phyloP scores from a whole-genome alignment of 768 basidiomycete species.

The Serendipita sp. region DNA sequence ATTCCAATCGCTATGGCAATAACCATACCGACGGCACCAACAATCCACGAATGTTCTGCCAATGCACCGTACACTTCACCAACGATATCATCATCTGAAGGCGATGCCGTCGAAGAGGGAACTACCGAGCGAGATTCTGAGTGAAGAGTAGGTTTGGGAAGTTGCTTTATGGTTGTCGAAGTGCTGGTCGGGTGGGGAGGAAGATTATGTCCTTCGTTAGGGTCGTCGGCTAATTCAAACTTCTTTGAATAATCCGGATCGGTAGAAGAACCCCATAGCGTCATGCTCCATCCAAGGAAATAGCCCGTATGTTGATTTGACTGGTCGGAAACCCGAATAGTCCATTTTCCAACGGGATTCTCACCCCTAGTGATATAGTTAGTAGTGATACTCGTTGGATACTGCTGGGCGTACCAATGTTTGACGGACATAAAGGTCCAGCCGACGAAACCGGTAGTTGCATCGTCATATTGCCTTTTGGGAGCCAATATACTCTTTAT shows the following conservation, averaged over 20 bases:
- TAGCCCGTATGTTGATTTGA: constrained; percentile 33
- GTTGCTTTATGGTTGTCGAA: constrained; percentile 35
- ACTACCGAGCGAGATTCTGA: constrained; percentile 49
- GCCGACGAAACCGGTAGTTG: constrained; percentile 59
- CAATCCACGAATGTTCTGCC: constrained; percentile 75
- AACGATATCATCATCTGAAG: constrained; percentile 75
- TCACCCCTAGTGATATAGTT: constrained; percentile 61
- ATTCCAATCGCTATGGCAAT: constrained; percentile 52
- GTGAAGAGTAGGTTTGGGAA: constrained; percentile 71
- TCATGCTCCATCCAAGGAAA: constrained; percentile 85
- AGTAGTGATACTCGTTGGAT: constrained; percentile 35
- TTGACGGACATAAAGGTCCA: constrained; percentile 99
- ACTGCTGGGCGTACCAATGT: constrained; percentile 57
- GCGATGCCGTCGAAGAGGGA: constrained; percentile 38
- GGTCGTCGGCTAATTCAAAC: constrained; percentile 24
- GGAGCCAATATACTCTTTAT: constrained; percentile 72
- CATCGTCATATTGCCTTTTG: constrained; percentile 47
- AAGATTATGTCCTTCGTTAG: constrained; percentile 22
- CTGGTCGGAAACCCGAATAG: constrained; percentile 70
- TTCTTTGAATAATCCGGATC: constrained; percentile 49
- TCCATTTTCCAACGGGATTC: constrained; percentile 81
- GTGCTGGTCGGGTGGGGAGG: constrained; percentile 22
- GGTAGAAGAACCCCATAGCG: constrained; percentile 77
- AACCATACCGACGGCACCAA: constrained; percentile 67
- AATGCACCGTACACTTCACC: constrained; percentile 57